Evolutionary conservation across 1,284 basidiomycete genomes (phyloP), one percentile per base, ranked within the genome.

Genomic region (Moesziomyces globuligerus): DNA sequence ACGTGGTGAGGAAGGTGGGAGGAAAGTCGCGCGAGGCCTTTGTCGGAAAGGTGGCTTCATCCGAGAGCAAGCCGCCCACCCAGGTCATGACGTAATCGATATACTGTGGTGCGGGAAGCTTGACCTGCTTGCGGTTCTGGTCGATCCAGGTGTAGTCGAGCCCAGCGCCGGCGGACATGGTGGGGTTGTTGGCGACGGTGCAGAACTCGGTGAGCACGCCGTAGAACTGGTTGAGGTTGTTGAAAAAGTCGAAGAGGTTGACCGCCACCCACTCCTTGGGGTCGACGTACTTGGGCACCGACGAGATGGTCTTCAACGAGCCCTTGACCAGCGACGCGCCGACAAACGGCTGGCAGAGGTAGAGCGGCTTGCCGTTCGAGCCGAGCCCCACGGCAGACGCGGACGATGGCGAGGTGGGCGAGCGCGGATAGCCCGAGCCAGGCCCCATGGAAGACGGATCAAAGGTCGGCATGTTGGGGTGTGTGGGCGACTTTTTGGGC

Each of bases 71-170:
- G 78, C 94, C 94, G 80, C 97, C 93, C 6, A 96, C 88, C 94
- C 94, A 98, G 11, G 93, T 94, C 91, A 98, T 94, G 70, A 98
- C 94, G 83, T 95, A 98, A 85, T 98, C 95, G 70, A 98, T 94
- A 84, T 98, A 98, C 24, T 93, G 95, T 7, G 95, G 92, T 4
- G 95, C 95, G 15, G 95, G 90, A 0, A 99, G 86, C 74, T 95
- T 89, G 38, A 98, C 92, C 73, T 90, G 91, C 82, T 94, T 94
- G 54, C 94, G 91, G 34, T 81, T 78, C 84, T 97, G 96, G 41
- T 83, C 82, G 77, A 96, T 91, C 95, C 95, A 99, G 4, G 94
- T 94, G 84, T 98, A 98, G 84, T 91, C 95, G 80, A 98, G 87
- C 92, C 89, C 87, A 32, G 88, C 86, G 0, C 96, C 94, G 9